Base-by-base conservation (phyloP, 345 rosid species). In the Eutrema yunnanense region DNA sequence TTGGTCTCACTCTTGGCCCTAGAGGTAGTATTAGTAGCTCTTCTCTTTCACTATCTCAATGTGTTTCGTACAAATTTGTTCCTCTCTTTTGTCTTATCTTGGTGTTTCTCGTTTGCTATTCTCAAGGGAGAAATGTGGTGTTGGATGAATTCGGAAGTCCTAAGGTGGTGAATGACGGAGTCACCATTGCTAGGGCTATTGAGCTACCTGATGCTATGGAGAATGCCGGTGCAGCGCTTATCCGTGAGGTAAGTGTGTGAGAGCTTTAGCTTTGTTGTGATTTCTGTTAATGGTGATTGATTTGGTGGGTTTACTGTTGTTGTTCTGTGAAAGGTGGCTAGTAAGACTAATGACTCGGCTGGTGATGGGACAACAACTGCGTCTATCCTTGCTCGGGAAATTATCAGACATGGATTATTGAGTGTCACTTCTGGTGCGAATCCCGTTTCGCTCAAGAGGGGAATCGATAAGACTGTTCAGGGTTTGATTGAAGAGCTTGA, bases 301-400 rank as follows among this genome's bases (percentile, higher is more conserved):
- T 32, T 16, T 62, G 59, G 65, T 59, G 6, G 26, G 47, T 30
- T 43, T 65, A 13, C 6, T 58, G 30, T 73, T 7, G 6, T 52
- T 55, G 19, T 65, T 58, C 9, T 74, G 42, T 26, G 22, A 58
- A 56, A 95, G 99, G 99, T 92, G 72, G 99, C 98, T 0, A 92
- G 99, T 78, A 95, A 95, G 81, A 92, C 99, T 43, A 95, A 95
- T 66, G 99, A 95, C 80, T 86, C 97, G 2, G 97, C 99, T 71
- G 99, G 98, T 72, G 99, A 95, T 82, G 99, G 98, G 26, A 95
- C 99, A 8, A 95, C 99, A 50, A 95, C 99, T 47, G 99, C 99
- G 0, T 82, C 99, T 29, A 73, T 95, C 41, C 94, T 95, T 58
- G 99, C 98, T 27, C 83, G 99, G 42, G 99, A 95, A 73, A 92